Base-by-base conservation (phyloP, 2,329 filamentous ascomycete genomes). In the Huntiella omanensis region DNA sequence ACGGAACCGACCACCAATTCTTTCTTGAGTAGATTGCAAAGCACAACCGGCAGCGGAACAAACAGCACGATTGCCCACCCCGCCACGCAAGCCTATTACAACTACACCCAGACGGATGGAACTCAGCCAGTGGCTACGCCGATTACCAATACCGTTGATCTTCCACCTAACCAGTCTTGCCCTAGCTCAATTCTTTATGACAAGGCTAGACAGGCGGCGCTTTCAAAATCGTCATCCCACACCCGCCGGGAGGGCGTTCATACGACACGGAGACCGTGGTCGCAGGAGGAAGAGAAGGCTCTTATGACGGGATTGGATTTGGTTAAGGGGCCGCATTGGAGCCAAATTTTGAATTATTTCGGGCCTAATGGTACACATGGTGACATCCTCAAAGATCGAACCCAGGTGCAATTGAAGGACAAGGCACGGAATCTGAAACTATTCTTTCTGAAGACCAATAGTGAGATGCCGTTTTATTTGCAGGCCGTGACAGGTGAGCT, bases 321-420 rank as follows among this genome's bases (percentile, higher is more conserved):
- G 58, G 86, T 94, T 40, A 86, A 87, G 57, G 86, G 86, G 0
- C 86, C 86, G 13, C 85, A 94, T 56, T 94, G 86, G 86, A 88
- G 83, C 54, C 85, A 93, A 57, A 94, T 94, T 40, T 66, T 94
- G 10, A 79, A 79, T 1, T 71, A 93, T 37, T 93, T 88, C 57
- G 86, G 86, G 0, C 71, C 75, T 0, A 81, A 80, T 37, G 86
- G 86, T 4, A 81, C 79, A 0, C 74, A 88, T 17, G 87, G 77
- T 40, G 80, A 88, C 54, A 81, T 88, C 17, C 68, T 93, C 15
- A 88, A 87, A 54, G 86, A 93, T 57, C 73, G 85, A 33, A 92
- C 86, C 39, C 85, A 94, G 57, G 86, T 94, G 0, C 86, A 93
- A 58, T 68, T 93, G 10, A 94, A 94, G 60, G 85, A 94, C 58